Conservation (phyloP, 371 early-diverging fungal genomes). For the Apophysomyces elegans region DNA sequence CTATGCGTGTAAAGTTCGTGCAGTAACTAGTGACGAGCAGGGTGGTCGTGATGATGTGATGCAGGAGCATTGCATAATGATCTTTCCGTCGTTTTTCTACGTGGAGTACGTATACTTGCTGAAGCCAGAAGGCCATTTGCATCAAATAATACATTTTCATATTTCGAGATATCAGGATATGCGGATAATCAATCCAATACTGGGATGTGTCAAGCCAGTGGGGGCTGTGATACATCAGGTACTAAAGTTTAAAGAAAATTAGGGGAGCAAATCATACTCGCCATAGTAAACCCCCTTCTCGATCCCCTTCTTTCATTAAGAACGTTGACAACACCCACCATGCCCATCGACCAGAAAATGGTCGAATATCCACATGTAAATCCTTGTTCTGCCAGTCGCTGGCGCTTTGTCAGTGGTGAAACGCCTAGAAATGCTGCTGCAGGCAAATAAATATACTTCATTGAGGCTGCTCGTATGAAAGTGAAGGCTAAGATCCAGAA, state of each 20-base stretch:
- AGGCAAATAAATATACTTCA: slow-evolving; percentile 65
- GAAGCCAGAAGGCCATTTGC: slow-evolving; percentile 84
- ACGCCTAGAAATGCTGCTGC: slow-evolving; percentile 57
- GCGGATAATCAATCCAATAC: slow-evolving; percentile 77
- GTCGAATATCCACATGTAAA: slow-evolving; percentile 60
- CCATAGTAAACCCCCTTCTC: not conserved
- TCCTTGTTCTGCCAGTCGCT: slow-evolving; percentile 72
- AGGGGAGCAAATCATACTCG: not conserved
- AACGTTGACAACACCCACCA: slow-evolving; percentile 39
- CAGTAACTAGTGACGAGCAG: slow-evolving; percentile 72
- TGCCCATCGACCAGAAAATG: slow-evolving; percentile 65
- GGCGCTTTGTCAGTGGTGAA: slow-evolving; percentile 50
- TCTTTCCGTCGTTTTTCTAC: slow-evolving; percentile 84
- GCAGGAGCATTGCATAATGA: slow-evolving; percentile 75
- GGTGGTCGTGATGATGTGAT: slow-evolving; percentile 79
- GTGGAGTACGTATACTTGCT: slow-evolving; percentile 71
- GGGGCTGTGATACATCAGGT: slow-evolving; percentile 62
- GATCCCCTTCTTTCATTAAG: too few relatives aligned
- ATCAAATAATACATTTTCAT: slow-evolving; percentile 81
- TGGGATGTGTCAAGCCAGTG: slow-evolving; percentile 72
- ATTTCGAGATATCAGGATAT: slow-evolving; percentile 49
- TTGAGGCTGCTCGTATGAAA: slow-evolving; percentile 63
- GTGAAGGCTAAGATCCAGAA: slow-evolving; percentile 76
- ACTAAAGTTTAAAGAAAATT: slow-evolving; percentile 29
- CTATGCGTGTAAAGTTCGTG: slow-evolving; percentile 79